phyloP scores from a whole-genome alignment of 2,329 filamentous ascomycete species.

The Sarocladiaceae sp. region DNA sequence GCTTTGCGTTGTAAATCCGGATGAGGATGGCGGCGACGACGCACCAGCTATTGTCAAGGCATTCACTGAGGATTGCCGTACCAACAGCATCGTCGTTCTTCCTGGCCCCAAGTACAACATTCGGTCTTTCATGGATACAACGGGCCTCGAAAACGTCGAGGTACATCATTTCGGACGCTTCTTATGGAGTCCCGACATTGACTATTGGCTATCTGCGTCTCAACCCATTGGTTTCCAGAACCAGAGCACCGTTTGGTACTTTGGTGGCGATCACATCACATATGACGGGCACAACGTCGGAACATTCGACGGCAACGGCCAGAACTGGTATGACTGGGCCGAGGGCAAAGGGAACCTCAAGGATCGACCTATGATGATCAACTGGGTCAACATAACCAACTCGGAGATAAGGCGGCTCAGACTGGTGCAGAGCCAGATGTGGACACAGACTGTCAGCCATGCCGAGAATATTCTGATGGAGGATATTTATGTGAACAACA shows the following conservation, averaged over 20 bases:
- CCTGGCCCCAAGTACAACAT: conserved; percentile 28
- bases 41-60: conserved; percentile 24
- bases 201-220: conserved; percentile 46
- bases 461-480: conserved; percentile 39
- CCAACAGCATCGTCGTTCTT: conserved; percentile 24
- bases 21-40: conserved; percentile 22
- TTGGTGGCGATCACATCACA: conserved; percentile 45
- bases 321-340: conserved; percentile 51
- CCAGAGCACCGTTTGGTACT: conserved; percentile 46
- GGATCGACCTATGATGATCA: conserved; percentile 46
- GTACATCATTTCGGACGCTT: conserved; percentile 36
- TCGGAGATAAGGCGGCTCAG: conserved; percentile 39
- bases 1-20: conserved; percentile 23
- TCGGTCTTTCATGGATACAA: conserved; percentile 27
- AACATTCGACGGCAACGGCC: conserved; percentile 53
- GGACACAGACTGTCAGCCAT: conserved; percentile 48
- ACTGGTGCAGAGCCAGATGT: conserved; percentile 55
- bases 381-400: conserved; percentile 35
- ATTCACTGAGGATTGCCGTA: conserved; percentile 23
- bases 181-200: conserved; percentile 37
- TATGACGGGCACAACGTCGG: conserved; percentile 44
- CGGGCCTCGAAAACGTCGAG: conserved; percentile 26
- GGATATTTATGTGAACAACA: conserved; percentile 48
- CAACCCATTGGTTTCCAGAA: conserved; percentile 49
- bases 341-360: conserved; percentile 37